Evolutionary conservation across 352 stramenopile genomes (phyloP).

Genomic region (Pythium aquatile): DNA sequence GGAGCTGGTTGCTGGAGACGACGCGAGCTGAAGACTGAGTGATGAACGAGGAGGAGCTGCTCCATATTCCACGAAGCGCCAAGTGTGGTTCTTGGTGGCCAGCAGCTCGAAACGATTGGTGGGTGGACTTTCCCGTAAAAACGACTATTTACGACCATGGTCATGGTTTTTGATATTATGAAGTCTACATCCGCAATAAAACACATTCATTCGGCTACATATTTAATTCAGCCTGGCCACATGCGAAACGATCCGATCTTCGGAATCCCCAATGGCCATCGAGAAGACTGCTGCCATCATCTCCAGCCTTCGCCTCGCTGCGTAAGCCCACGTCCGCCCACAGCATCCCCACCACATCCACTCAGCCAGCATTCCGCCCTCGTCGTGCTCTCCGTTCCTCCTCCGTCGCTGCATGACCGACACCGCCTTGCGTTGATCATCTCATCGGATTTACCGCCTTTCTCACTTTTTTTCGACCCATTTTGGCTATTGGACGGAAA

Average conservation of each 20-base stretch:
- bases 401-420: slow-evolving; percentile 16
- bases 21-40: slow-evolving; percentile 26
- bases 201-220: background rate
- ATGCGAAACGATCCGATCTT: slow-evolving; percentile 22
- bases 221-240: slow-evolving; percentile 1
- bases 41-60: background rate
- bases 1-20: background rate
- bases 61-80: background rate
- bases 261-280: background rate
- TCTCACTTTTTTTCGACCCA: background rate
- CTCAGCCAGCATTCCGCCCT: slow-evolving; percentile 2
- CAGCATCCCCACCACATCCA: background rate
- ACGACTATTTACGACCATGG: slow-evolving; percentile 3
- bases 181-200: background rate
- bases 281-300: background rate
- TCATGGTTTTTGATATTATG: too few species aligned
- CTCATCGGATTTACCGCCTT: background rate
- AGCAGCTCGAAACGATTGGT: background rate
- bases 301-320: background rate
- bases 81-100: background rate
- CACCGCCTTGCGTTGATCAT: slow-evolving; percentile 17
- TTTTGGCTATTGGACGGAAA: background rate
- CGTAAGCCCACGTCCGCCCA: background rate
- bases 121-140: slow-evolving; percentile 1
- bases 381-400: background rate